Evolutionary conservation across 306 rosid genomes (phyloP).

Genomic region (Vigna trinervia): DNA sequence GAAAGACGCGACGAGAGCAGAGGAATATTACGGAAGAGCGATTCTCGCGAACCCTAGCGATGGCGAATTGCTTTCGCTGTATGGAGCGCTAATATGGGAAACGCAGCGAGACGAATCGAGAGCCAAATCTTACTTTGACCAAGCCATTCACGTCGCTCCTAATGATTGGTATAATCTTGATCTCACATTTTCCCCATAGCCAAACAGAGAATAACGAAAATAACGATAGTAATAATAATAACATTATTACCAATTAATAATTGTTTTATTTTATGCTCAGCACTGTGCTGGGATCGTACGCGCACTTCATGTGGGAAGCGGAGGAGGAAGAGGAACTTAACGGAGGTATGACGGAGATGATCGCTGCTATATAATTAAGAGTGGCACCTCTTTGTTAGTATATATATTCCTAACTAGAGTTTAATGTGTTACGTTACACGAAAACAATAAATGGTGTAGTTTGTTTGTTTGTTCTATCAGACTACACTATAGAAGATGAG

Average conservation of each 20-base stretch:
- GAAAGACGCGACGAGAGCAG: conserved; percentile 71
- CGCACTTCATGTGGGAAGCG: conserved; percentile 77
- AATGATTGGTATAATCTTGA: conserved; percentile 60
- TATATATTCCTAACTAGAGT: conserved; percentile 32
- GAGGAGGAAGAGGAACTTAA: conserved; percentile 54
- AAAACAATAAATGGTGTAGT: conserved; percentile 18
- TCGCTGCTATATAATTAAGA: conserved; percentile 51
- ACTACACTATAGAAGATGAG: conserved; percentile 22
- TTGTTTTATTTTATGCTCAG: conserved; percentile 41
- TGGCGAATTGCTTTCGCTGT: conserved; percentile 75
- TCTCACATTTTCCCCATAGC: neutral
- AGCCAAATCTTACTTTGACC: conserved; percentile 73
- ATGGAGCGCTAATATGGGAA: conserved; percentile 85
- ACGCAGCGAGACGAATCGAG: conserved; percentile 63
- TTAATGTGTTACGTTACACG: neutral
- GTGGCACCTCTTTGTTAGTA: conserved; percentile 10
- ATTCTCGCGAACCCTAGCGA: conserved; percentile 76
- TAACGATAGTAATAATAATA: neutral
- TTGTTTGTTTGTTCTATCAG: conserved; percentile 31
- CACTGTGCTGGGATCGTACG: conserved; percentile 74
- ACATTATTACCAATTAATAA: neutral
- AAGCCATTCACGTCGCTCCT: conserved; percentile 70
- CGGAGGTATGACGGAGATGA: conserved; percentile 38
- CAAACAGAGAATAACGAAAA: neutral
- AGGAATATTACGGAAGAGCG: conserved; percentile 81